Base-by-base conservation (phyloP, 1,139 yeast genomes). In the Diutina siamensis region DNA sequence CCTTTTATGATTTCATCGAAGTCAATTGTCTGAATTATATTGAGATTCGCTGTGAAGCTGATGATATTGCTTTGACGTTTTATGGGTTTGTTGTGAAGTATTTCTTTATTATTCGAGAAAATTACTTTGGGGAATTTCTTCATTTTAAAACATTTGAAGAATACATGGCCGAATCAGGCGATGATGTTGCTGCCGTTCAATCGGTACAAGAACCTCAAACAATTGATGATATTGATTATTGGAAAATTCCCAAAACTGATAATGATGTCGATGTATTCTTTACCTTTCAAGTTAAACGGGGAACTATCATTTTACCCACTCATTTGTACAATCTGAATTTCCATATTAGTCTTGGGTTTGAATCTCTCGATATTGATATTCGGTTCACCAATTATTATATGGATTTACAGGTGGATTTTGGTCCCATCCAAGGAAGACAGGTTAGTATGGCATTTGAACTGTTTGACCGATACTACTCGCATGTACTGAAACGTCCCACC, bases 341-440 rank as follows among this genome's bases (percentile, higher is more conserved):
- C 0, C 83, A 81, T 56, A 57, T 84, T 34, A 78, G 83, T 0
- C 59, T 89, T 1, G 71, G 72, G 35, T 81, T 87, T 56, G 80
- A 80, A 31, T 68, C 74, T 32, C 65, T 88, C 45, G 88, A 81
- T 53, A 74, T 85, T 33, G 97, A 88, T 56, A 68, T 86, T 35
- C 67, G 97, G 46, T 84, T 87, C 60, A 83, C 92, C n/a, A 85
- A 87, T 54, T 89, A 83, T 59, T 92, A 89, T 57, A 87, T 89
- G 96, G 96, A 86, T 57, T 61, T 81, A 57, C 81, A 79, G 52
- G 80, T 78, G 19, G 75, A 78, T 51, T 65, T 76, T 40, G 68
- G 79, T 20, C 76, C 80, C 1, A 58, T 74, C 3, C 9, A 20
- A 7, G 28, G 42, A 13, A 17, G 32, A 9, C 42, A 21, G 4